Evolutionary conservation across 106 monocot species (phyloP), one percentile per base, ranked within the genome.

Genomic region (Alisma plantagoaquatica): DNA sequence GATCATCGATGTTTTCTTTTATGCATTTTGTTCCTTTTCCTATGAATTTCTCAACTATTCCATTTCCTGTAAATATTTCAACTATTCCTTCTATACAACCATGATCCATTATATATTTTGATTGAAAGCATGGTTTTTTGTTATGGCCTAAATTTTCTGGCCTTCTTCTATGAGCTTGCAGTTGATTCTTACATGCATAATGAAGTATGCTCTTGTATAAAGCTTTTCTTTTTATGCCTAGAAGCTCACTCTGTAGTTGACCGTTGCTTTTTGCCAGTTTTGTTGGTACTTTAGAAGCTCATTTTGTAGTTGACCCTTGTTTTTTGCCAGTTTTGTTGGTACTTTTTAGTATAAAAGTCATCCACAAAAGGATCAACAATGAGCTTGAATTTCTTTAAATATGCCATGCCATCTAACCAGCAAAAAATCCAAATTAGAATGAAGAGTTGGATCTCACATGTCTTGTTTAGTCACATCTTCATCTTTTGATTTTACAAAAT

Each of bases 391-490:
- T 38, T 14, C 29, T 38, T 14, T 38, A 38, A 6, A 38, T 6
- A 6, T 38, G 6, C 33, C 50, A 53, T 55, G 31, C 78, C 79
- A 61, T 92, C 71, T 22, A 70, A 53, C 96, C 96, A 98, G 27
- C 96, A 88, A 41, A 98, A 49, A 76, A 50, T 86, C 68, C 41
- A 98, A 51, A 68, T 73, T 63, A 31, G 90, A 89, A 23, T 84
- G 51, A 24, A 98, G 49, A 2, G 63, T 51, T 16, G 89, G 96
- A 76, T 98, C 96, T 22, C 63, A 53, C 89, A 98, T 79, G 62
- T 98, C 96, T 41, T 81, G 68, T n/a, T 84, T 84, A 29, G 96
- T 84, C 50, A 90, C 96, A 43, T 85, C 89, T 26, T 70, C 43
- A 25, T 57, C 49, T n/a, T 23, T 49, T 43, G 5, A 67, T 19